These are phyloP conservation scores for Rhodamnia rubescens DNA, from an alignment of 345 rosid genomes.

Conservation along the genomic window DNA sequence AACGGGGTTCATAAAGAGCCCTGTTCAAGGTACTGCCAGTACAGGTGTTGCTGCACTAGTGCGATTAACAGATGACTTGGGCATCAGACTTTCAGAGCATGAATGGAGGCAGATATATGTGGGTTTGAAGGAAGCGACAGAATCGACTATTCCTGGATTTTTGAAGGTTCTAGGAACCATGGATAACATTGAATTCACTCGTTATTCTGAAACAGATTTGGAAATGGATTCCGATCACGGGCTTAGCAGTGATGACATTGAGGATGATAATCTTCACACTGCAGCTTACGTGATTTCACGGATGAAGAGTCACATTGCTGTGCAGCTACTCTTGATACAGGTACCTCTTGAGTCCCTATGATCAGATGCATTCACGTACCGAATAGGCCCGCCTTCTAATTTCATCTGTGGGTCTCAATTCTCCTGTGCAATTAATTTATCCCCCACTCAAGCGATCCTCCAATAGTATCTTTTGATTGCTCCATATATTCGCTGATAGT, in stretches of 20 bases:
- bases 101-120: conserved; percentile 65
- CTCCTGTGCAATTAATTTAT: background rate
- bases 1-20: conserved; percentile 60
- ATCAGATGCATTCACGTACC: background rate
- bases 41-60: conserved; percentile 59
- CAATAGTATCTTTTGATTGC: background rate
- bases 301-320: conserved; percentile 66
- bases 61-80: conserved; percentile 52
- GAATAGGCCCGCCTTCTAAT: background rate
- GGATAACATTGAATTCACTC: conserved; percentile 45
- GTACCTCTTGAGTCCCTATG: conserved; percentile 17
- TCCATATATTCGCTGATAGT: background rate
- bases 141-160: conserved; percentile 49
- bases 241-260: conserved; percentile 38
- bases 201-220: conserved; percentile 23
- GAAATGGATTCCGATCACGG: conserved; percentile 57
- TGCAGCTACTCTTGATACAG: conserved; percentile 70
- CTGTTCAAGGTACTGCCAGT: conserved; percentile 74
- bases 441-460: background rate
- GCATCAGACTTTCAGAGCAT: conserved; percentile 44
- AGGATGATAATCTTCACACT: conserved; percentile 67
- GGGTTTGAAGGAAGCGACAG: conserved; percentile 64
- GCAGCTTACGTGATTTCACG: conserved; percentile 70
- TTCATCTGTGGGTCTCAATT: background rate
- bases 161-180: conserved; percentile 60